A percentile compares a stretch with the other conserved stretches of the same genome.
Evolutionary conservation across 1,139 yeast species (phyloP).

Genomic region (Suhomyces anneliseae): DNA sequence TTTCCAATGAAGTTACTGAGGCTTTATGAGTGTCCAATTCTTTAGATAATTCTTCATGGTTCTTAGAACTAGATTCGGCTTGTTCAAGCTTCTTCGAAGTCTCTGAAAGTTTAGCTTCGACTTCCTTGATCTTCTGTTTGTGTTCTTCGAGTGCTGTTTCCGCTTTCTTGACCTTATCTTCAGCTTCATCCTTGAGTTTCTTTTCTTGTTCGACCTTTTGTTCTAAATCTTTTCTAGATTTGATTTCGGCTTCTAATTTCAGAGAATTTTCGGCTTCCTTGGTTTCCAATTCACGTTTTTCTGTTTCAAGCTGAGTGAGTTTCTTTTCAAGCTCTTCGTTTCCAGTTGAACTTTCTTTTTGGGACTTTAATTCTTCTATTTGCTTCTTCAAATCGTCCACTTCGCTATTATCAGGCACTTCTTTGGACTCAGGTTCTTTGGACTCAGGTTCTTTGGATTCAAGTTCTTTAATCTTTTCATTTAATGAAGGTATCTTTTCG

Average conservation of each 20-base stretch:
- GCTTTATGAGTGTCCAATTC: conserved; percentile 1
- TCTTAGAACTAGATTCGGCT: neutral
- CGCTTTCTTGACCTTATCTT: neutral
- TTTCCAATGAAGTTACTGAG: neutral
- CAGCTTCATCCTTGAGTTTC: neutral
- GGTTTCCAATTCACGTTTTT: conserved; percentile 1
- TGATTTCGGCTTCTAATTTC: conserved; percentile 2
- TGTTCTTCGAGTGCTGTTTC: neutral
- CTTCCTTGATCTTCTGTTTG: neutral
- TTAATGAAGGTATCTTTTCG: conserved; percentile 1
- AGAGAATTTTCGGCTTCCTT: conserved; percentile 1
- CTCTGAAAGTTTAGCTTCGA: neutral
- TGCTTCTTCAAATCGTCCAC: conserved; percentile 11
- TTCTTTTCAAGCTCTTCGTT: neutral
- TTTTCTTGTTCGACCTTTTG: neutral
- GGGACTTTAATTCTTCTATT: conserved; percentile 13
- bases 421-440: conserved; percentile 3
- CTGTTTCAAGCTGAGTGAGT: neutral
- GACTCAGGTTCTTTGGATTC: no score
- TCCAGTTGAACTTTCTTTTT: conserved; percentile 9
- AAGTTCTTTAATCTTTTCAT: no score
- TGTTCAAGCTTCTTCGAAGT: neutral
- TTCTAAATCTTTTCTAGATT: neutral
- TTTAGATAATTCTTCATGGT: neutral
- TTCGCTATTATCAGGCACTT: conserved; percentile 9